Percentiles rank a stretch among this genome's conserved stretches.
Evolutionary conservation across 2,329 filamentous ascomycete species (phyloP).

Genomic region (Cladophialophora yegresii): DNA sequence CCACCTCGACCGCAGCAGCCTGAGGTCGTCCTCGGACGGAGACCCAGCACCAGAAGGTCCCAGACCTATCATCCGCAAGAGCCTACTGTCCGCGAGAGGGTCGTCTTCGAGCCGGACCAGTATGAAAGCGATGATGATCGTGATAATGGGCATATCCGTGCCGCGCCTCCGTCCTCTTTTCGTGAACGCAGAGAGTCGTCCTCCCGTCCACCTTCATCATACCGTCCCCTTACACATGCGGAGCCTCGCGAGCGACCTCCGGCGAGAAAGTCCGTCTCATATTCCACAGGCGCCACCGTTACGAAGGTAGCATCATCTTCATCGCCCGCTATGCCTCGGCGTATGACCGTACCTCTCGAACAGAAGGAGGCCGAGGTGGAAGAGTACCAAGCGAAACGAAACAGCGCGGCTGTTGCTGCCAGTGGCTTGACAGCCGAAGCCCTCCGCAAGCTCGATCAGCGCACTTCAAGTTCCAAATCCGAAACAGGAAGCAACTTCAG

Average conservation of each 20-base stretch:
- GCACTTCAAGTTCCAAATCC: conserved; percentile 29
- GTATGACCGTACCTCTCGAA: conserved; percentile 20
- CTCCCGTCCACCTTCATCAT: conserved; percentile 32
- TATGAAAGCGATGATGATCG: conserved; percentile 24
- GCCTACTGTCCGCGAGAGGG: conserved; percentile 14
- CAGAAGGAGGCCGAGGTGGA: conserved; percentile 31
- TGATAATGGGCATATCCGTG: conserved; percentile 19
- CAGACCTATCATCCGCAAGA: conserved; percentile 30
- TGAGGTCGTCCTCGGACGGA: conserved; percentile 17
- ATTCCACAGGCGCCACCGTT: conserved; percentile 17
- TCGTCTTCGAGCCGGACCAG: conserved; percentile 18
- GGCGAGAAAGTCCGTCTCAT: conserved; percentile 28
- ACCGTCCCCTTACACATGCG: conserved; percentile 11
- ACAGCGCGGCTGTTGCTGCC: conserved; percentile 17
- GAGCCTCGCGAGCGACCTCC: conserved; percentile 28
- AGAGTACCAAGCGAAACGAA: conserved; percentile 30
- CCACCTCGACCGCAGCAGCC: conserved; percentile 27
- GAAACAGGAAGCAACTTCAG: conserved; percentile 36
- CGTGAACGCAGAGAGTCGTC: conserved; percentile 28
- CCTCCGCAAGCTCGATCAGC: conserved; percentile 29
- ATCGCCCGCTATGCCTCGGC: conserved; percentile 10
- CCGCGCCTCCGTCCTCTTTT: conserved; percentile 13
- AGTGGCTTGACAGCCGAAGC: conserved; percentile 33
- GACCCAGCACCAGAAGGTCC: conserved; percentile 30
- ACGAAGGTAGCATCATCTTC: conserved; percentile 25